Evolutionary conservation across 176 grass and related monocot genomes (phyloP), one percentile per base, ranked within the genome.

Genomic region (Cenchrus fungigraminus): DNA sequence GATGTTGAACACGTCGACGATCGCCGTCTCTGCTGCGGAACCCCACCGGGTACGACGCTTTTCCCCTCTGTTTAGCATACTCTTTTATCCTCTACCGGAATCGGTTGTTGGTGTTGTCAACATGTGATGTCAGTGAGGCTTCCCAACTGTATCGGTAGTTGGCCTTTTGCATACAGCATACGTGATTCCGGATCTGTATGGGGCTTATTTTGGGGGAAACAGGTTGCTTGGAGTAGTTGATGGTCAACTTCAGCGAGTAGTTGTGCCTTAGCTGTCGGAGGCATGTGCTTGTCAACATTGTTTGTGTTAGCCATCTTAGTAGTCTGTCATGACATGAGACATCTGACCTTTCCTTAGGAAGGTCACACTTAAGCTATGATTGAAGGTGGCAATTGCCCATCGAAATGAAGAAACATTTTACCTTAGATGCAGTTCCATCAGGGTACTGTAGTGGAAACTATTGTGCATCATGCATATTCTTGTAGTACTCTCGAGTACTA

Each of bases 1-100:
- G 92, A 94, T 14, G 92, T 89, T 0, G 92, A 86, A 49, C 90
- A 94, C 16, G 70, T 94, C 6, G 90, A 94, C 49, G 92, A 94
- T 37, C 87, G 90, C 2, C 88, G 89, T 52, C 87, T 94, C 3
- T 94, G 92, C 42, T 94, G 90, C 2, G 90, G 90, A 53, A 94
- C 90, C 1, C 74, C 69, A 37, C 90, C 90, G 43, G 90, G 92
- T 94, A 90, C 37, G 22, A 68, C 68, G 11, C 15, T 61, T 54
- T 67, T 15, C 62, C 15, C 15, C 4, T 83, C 8, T 31, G 8
- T 66, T 31, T 3, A 46, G 28, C 16, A 69, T 16, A 42, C 40
- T 72, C 43, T 0, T 47, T 59, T 40, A 40, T 74, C 42, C 50
- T 85, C 16, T 40, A 55, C 31, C 2, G 50, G 43, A 56, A 69